Conservation (phyloP, 306 rosid species). For the Acacia crassicarpa region DNA sequence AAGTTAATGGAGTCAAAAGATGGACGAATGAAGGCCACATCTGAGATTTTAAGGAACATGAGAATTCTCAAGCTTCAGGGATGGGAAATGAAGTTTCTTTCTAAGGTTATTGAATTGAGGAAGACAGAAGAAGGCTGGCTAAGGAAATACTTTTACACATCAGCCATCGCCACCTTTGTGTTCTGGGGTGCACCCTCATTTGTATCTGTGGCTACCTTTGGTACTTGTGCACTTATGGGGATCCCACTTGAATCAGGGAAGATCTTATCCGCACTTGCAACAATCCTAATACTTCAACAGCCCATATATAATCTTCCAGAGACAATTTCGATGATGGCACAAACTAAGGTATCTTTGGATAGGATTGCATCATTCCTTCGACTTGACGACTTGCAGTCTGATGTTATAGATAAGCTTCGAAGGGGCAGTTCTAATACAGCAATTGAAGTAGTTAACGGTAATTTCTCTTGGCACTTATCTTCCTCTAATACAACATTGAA, state of each 20-base stretch:
- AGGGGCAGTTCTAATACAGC: constrained; percentile 42
- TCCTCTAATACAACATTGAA: neutral
- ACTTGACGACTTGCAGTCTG: constrained; percentile 42
- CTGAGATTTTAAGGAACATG: constrained; percentile 65
- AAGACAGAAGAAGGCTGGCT: constrained; percentile 45
- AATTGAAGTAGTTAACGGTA: constrained; percentile 47
- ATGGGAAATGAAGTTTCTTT: constrained; percentile 70
- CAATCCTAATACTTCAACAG: constrained; percentile 48
- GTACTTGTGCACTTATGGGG: constrained; percentile 45
- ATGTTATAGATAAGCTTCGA: constrained; percentile 46
- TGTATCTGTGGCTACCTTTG: constrained; percentile 53
- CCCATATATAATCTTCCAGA: constrained; percentile 50
- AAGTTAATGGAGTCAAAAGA: constrained; percentile 65
- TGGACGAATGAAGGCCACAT: constrained; percentile 52
- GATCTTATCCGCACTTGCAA: constrained; percentile 57
- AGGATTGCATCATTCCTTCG: constrained; percentile 53
- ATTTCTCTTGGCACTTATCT: constrained; percentile 44
- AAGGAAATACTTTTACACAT: constrained; percentile 40
- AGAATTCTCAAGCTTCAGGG: constrained; percentile 65
- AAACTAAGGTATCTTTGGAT: constrained; percentile 58
- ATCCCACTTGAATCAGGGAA: constrained; percentile 60
- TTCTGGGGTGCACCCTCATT: constrained; percentile 55
- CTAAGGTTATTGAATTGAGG: constrained; percentile 45
- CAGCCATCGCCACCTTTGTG: constrained; percentile 35
- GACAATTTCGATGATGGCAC: constrained; percentile 45